These are phyloP conservation scores for Ganoderma lingzhi DNA, from an alignment of 1,284 basidiomycete species.

Conservation along the genomic window DNA sequence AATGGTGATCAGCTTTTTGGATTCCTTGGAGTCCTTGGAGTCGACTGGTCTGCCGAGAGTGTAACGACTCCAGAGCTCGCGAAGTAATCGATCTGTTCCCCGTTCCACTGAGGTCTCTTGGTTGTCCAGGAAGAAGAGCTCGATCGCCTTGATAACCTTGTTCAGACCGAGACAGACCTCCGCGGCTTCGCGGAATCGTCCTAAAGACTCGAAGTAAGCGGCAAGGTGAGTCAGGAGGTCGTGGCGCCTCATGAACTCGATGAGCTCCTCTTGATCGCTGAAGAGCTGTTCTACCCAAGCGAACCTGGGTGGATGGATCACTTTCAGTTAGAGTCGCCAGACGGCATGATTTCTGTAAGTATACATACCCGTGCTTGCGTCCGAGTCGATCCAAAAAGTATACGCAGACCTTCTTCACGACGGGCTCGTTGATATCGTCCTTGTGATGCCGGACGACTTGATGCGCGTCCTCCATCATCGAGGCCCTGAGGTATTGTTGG, in stretches of 20 bases:
- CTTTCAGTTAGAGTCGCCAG: background rate
- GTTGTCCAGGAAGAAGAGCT: constrained; percentile 44
- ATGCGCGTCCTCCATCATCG: background rate
- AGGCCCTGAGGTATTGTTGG: constrained; percentile 36
- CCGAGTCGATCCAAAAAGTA: background rate
- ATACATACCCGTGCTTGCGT: background rate
- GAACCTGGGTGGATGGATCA: background rate
- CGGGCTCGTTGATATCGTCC: background rate
- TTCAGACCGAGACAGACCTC: constrained; percentile 60
- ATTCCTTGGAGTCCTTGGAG: background rate
- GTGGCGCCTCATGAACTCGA: constrained; percentile 58
- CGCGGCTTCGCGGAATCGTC: constrained; percentile 58
- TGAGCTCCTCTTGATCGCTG: constrained; percentile 50
- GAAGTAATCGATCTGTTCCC: constrained; percentile 27
- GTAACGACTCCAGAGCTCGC: constrained; percentile 30
- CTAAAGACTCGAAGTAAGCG: constrained; percentile 52
- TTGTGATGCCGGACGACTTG: background rate
- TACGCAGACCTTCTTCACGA: background rate
- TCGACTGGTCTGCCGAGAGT: background rate
- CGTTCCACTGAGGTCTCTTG: constrained; percentile 36
- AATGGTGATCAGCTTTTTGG: background rate
- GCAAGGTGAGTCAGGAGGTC: constrained; percentile 58
- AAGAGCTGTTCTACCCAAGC: constrained; percentile 50
- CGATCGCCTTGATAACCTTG: constrained; percentile 54
- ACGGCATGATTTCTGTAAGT: background rate